phyloP scores from a whole-genome alignment of 441 rosid genomes.

The Euphorbia corollata region DNA sequence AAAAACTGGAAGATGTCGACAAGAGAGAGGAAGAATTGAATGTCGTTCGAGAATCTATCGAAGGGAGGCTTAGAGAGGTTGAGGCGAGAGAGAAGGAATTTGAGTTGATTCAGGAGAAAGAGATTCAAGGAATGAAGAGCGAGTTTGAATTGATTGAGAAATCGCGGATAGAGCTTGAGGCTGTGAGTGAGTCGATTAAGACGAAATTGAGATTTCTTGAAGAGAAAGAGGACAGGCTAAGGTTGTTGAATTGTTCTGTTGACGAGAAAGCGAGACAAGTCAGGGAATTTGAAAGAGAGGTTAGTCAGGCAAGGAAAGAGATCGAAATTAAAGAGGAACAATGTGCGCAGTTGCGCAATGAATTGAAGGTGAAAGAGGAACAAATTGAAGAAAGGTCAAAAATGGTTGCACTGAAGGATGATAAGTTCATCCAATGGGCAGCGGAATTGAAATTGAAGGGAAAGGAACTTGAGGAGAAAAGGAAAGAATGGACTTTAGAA shows the following conservation, averaged over 20 bases:
- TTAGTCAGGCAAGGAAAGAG: background rate
- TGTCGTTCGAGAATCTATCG: background rate
- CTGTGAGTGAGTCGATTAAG: background rate
- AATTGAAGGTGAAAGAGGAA: conserved; percentile 8
- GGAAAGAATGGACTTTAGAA: background rate
- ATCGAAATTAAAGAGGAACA: conserved; percentile 6
- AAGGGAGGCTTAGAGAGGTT: conserved; percentile 1
- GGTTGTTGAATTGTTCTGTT: conserved; percentile 1
- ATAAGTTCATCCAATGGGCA: background rate
- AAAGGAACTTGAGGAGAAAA: conserved; percentile 6
- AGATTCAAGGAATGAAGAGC: background rate
- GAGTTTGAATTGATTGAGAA: background rate
- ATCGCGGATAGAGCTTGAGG: background rate
- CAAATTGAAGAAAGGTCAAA: background rate
- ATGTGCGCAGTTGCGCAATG: background rate
- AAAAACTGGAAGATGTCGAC: background rate
- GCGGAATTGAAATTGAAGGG: conserved; percentile 7
- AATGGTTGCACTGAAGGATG: conserved; percentile 11
- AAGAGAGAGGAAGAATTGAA: background rate
- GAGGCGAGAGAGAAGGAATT: conserved; percentile 2
- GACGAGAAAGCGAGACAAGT: background rate
- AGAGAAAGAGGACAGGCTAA: conserved; percentile 9
- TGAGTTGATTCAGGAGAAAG: background rate
- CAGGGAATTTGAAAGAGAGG: background rate
- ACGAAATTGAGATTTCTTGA: background rate